Conservation (phyloP, 2,329 filamentous ascomycete genomes). For the Monascus ruber region DNA sequence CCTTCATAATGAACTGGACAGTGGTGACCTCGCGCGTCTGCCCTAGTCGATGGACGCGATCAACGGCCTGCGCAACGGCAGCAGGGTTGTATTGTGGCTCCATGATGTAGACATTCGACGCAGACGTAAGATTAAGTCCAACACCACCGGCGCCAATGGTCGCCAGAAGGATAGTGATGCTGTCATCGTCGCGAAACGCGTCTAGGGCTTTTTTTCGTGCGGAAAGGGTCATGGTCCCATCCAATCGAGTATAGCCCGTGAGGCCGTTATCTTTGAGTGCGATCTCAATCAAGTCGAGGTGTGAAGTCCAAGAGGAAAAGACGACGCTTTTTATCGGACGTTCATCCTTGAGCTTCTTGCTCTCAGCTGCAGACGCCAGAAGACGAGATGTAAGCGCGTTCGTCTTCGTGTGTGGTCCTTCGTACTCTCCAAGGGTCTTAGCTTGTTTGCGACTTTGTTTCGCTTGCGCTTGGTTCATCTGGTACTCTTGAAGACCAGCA, state of each 20-base stretch:
- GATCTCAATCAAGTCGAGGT: constrained; percentile 82
- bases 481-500: constrained; percentile 38
- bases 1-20: constrained; percentile 76
- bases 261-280: constrained; percentile 51
- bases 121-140: constrained; percentile 79
- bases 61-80: constrained; percentile 85
- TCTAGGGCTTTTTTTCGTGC: constrained; percentile 67
- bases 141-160: constrained; percentile 88
- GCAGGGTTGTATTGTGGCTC: constrained; percentile 97
- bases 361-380: constrained; percentile 49
- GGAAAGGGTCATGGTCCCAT: constrained; percentile 73
- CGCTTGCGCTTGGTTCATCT: constrained; percentile 46
- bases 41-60: constrained; percentile 82
- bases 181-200: constrained; percentile 60
- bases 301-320: constrained; percentile 92
- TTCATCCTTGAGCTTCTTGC: constrained; percentile 43
- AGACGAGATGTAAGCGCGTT: constrained; percentile 68
- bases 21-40: constrained; percentile 85
- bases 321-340: constrained; percentile 84
- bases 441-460: constrained; percentile 43
- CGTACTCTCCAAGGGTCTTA: constrained; percentile 57
- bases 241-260: constrained; percentile 64
- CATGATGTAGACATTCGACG: constrained; percentile 88
- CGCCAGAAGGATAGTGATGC: constrained; percentile 70
- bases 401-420: constrained; percentile 86